Evolutionary conservation across 106 monocot genomes (phyloP).

Genomic region (Narthecium ossifragum): DNA sequence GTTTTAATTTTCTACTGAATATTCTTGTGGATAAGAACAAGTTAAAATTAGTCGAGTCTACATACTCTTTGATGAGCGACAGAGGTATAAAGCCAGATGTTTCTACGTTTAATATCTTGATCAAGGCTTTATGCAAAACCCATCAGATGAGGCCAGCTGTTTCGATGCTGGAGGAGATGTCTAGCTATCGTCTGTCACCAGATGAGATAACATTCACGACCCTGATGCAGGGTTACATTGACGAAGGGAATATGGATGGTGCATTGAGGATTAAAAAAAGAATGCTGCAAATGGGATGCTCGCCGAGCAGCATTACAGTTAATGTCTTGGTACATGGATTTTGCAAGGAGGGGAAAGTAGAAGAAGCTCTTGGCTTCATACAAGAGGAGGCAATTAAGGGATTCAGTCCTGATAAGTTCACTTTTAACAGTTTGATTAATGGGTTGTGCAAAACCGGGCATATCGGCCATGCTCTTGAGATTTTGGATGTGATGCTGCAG

Average conservation of each 20-base stretch:
- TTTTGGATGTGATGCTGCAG: conserved; percentile 82
- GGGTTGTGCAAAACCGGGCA: conserved; percentile 71
- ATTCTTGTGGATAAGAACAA: conserved; percentile 61
- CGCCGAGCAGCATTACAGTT: conserved; percentile 47
- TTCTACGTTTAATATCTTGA: conserved; percentile 84
- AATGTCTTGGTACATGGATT: conserved; percentile 72
- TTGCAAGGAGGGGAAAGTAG: conserved; percentile 59
- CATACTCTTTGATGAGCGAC: conserved; percentile 58
- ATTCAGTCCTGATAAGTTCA: conserved; percentile 75
- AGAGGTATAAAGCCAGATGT: conserved; percentile 57
- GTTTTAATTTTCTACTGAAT: conserved; percentile 70
- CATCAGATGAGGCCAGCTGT: conserved; percentile 68
- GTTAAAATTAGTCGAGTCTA: conserved; percentile 68
- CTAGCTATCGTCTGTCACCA: conserved; percentile 35
- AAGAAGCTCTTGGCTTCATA: conserved; percentile 64
- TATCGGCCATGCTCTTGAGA: conserved; percentile 51
- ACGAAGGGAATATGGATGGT: conserved; percentile 63
- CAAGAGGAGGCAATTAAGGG: conserved; percentile 58
- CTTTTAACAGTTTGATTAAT: conserved; percentile 72
- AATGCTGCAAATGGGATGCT: conserved; percentile 63
- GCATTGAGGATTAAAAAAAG: conserved; percentile 56
- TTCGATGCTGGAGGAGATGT: conserved; percentile 82
- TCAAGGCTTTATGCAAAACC: conserved; percentile 76
- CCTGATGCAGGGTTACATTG: conserved; percentile 78
- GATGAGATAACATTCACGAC: conserved; percentile 93